Evolutionary conservation across 306 rosid species (phyloP).

Genomic region (Sphenostylis stenocarpa): DNA sequence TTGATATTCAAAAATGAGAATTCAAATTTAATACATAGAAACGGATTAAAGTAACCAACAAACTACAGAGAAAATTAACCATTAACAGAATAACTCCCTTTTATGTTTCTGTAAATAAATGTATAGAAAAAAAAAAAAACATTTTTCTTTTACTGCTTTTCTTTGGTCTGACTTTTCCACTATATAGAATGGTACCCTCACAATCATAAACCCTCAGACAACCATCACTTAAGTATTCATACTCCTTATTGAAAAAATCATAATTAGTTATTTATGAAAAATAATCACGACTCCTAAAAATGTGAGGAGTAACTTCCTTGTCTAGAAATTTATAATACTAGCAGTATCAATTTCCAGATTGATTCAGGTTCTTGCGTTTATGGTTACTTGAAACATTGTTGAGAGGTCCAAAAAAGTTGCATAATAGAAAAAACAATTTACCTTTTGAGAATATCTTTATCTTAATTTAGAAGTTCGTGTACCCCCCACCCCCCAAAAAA

Average conservation of each 20-base stretch:
- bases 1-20: neutral
- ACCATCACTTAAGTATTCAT: neutral
- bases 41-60: neutral
- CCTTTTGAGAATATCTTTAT: neutral
- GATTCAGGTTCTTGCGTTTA: constrained; percentile 4
- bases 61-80: neutral
- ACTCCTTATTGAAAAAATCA: neutral
- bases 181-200: neutral
- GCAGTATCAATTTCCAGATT: neutral
- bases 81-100: neutral
- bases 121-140: neutral
- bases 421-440: constrained; percentile 4
- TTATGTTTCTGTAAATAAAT: constrained; percentile 1
- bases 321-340: neutral
- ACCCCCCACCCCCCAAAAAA: no score
- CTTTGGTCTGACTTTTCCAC: constrained; percentile 6
- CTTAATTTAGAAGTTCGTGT: no score
- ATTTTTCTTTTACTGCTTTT: neutral
- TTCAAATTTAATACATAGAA: neutral
- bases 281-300: neutral
- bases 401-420: neutral
- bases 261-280: constrained; percentile 17
- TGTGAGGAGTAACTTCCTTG: neutral
- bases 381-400: neutral
- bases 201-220: constrained; percentile 2